Percentiles rank a stretch among this genome's conserved stretches.
phyloP scores from a whole-genome alignment of 129 eudicot genomes.

The Chrysanthemum makinoi region DNA sequence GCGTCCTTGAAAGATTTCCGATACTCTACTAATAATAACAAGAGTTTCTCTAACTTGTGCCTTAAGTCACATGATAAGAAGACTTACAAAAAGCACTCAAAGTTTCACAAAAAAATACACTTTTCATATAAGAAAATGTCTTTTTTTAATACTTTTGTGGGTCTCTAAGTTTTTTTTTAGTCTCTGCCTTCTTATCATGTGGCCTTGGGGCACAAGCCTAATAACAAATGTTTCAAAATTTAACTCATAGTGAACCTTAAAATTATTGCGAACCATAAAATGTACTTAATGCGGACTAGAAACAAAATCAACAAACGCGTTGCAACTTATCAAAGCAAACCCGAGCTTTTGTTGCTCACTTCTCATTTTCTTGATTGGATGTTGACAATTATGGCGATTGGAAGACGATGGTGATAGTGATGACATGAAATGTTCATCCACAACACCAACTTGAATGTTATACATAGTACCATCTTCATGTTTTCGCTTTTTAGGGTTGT shows the following conservation, averaged over 20 bases:
- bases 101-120: too few relatives aligned
- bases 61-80: too few relatives aligned
- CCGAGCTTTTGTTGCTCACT: slow-evolving; percentile 3
- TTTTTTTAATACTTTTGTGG: too few relatives aligned
- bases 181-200: too few relatives aligned
- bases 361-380: slow-evolving; percentile 19
- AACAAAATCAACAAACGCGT: slow-evolving; percentile 18
- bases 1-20: not conserved
- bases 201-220: too few relatives aligned
- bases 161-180: too few relatives aligned
- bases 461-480: slow-evolving; percentile 12
- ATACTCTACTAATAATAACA: not conserved
- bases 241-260: slow-evolving; percentile 1
- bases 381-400: slow-evolving; percentile 12
- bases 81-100: too few relatives aligned
- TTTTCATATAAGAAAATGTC: too few relatives aligned
- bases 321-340: slow-evolving; percentile 22
- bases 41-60: not conserved
- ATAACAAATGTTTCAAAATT: slow-evolving; percentile 14
- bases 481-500: slow-evolving; percentile 44
- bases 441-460: slow-evolving; percentile 27
- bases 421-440: slow-evolving; percentile 34
- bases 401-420: slow-evolving; percentile 7
- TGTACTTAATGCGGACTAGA: slow-evolving; percentile 18
- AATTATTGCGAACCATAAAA: slow-evolving; percentile 9